A percentile compares a stretch with the other conserved stretches of the same genome.
phyloP scores from a whole-genome alignment of 2,329 filamentous ascomycete genomes.

The Fusarium brachygibbosum region DNA sequence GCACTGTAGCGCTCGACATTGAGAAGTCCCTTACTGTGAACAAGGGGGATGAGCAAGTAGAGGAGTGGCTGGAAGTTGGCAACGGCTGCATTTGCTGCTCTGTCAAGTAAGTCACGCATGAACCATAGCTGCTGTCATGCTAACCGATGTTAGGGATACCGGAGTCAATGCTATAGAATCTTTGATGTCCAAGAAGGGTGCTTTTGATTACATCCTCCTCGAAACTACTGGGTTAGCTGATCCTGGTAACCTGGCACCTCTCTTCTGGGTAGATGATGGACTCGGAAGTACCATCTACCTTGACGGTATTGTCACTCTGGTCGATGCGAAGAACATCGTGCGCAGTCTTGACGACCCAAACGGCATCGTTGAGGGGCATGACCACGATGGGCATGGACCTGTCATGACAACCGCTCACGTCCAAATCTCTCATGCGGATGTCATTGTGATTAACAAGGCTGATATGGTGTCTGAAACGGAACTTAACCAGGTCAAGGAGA shows the following conservation, averaged over 20 bases:
- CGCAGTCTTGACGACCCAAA: slow-evolving; percentile 81
- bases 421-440: slow-evolving; percentile 96
- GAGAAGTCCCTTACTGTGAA: slow-evolving; percentile 96
- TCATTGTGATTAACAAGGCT: slow-evolving; percentile 93
- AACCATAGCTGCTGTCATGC: background rate
- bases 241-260: slow-evolving; percentile 91
- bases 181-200: slow-evolving; percentile 91
- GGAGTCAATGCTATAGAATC: slow-evolving; percentile 96
- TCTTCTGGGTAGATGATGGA: slow-evolving; percentile 98
- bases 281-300: slow-evolving; percentile 95
- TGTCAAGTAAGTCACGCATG: slow-evolving; percentile 75
- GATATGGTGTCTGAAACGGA: slow-evolving; percentile 82
- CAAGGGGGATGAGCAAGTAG: slow-evolving; percentile 83
- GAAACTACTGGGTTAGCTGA: slow-evolving; percentile 97
- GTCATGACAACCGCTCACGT: slow-evolving; percentile 92
- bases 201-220: slow-evolving; percentile 96
- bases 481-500: slow-evolving; percentile 75
- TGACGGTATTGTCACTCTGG: slow-evolving; percentile 94
- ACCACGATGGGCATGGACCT: slow-evolving; percentile 70
- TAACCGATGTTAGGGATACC: slow-evolving; percentile 73
- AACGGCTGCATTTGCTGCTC: slow-evolving; percentile 99
- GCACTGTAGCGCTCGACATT: slow-evolving; percentile 82
- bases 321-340: slow-evolving; percentile 94
- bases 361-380: slow-evolving; percentile 65
- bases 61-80: slow-evolving; percentile 95